Percentiles rank a stretch among this genome's conserved stretches.
Conservation (phyloP, 2,329 filamentous ascomycete genomes). For the Stromatinia cepivora region DNA sequence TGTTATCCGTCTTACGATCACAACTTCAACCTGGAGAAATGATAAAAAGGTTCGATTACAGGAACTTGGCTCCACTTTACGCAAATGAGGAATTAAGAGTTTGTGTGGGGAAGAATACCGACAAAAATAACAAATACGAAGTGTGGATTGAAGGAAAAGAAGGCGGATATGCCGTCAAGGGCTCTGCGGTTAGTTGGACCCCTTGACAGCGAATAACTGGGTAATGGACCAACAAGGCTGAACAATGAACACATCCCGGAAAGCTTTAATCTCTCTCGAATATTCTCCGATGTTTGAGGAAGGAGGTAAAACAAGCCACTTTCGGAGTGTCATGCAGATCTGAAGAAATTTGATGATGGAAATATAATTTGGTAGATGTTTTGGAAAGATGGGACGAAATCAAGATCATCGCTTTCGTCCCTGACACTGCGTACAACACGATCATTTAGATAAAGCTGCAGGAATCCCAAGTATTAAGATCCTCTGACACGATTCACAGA, state of each 20-base stretch:
- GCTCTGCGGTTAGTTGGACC: slow-evolving; percentile 43
- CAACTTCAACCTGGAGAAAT: slow-evolving; percentile 45
- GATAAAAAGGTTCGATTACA: slow-evolving; percentile 68
- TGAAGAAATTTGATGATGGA: slow-evolving; percentile 9
- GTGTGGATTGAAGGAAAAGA: slow-evolving; percentile 65
- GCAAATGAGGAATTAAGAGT: slow-evolving; percentile 69
- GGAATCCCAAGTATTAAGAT: not conserved
- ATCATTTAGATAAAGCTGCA: not conserved
- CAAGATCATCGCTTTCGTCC: slow-evolving; percentile 21
- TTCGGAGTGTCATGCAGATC: slow-evolving; percentile 17
- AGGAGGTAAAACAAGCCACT: slow-evolving; percentile 17
- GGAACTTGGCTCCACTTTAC: slow-evolving; percentile 80
- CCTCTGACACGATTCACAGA: slow-evolving; percentile 2
- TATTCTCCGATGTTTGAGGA: slow-evolving; percentile 23
- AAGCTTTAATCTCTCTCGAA: slow-evolving; percentile 21
- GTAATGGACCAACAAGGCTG: slow-evolving; percentile 21
- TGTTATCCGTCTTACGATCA: slow-evolving; percentile 65
- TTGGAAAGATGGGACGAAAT: slow-evolving; percentile 24
- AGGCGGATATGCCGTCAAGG: slow-evolving; percentile 65
- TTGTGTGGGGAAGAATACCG: slow-evolving; percentile 56
- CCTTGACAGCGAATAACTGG: slow-evolving; percentile 11
- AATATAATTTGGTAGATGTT: slow-evolving; percentile 19
- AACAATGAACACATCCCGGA: slow-evolving; percentile 9
- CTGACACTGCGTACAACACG: slow-evolving; percentile 15
- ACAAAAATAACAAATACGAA: slow-evolving; percentile 51